Evolutionary conservation across 257 asterid genomes (phyloP), one percentile per base, ranked within the genome.

Genomic region (Marsdenia floribunda): DNA sequence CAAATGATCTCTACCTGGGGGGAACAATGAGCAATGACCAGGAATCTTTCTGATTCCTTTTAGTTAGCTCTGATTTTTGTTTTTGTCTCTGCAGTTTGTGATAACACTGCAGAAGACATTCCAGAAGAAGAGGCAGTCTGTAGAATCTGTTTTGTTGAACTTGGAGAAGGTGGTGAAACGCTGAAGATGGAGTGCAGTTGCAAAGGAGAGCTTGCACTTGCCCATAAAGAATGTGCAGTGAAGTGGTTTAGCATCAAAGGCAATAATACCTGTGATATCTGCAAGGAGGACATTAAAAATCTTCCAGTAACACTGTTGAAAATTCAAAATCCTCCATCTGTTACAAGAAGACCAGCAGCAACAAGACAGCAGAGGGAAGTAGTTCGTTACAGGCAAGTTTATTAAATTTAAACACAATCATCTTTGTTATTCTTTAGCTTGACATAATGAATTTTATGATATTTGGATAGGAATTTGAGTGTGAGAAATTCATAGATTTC

Each of bases 81-180:
- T 33, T 68, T 66, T 13, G 58, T 71, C 50, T 79, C 18, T 55
- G 68, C 88, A 82, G 89, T 75, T 65, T 57, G 53, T 68, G 91
- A 87, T 76, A 88, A 85, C 77, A 74, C 82, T 71, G 95, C 85
- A 69, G 97, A 94, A 89, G 98, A 92, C 84, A 94, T 94, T 77
- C 98, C 98, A 5, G 97, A 94, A 83, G 99, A 94, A 87, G 97
- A 94, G 81, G 99, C 99, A 49, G 96, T 92, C 73, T 94, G 99
- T 80, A 90, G 99, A 83, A 94, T 94, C 75, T 94, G 99, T 81
- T 87, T 94, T 3, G 85, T 92, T 19, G 98, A 92, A 84, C 97
- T 94, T 38, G 89, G 89, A 67, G 99, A 92, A 92, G 99, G 93
- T 44, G 93, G 98, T 9, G 99, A 92, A 84, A 86, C 97, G 19